phyloP scores from a whole-genome alignment of 2,329 filamentous ascomycete species.

The Drechmeria coniospora region DNA sequence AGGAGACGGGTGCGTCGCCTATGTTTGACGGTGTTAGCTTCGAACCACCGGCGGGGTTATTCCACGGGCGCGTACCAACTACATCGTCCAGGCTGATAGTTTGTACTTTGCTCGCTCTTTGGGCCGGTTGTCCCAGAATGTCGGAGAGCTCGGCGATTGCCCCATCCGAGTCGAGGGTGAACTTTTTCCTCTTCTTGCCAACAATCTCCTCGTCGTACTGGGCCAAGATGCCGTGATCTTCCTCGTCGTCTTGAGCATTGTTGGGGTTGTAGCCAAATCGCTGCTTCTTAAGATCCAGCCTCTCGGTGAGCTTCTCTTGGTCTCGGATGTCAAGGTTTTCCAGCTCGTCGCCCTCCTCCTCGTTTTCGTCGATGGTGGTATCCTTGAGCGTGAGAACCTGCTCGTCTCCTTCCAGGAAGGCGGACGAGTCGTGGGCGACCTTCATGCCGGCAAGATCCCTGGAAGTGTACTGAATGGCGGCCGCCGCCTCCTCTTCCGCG shows the following conservation, averaged over 20 bases:
- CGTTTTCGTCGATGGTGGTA: constrained; percentile 65
- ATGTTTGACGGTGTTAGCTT: background rate
- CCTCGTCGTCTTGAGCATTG: constrained; percentile 49
- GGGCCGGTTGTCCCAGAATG: constrained; percentile 33
- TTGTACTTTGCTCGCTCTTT: constrained; percentile 46
- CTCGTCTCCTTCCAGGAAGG: constrained; percentile 70
- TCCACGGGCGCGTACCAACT: constrained; percentile 23
- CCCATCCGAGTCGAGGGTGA: constrained; percentile 71
- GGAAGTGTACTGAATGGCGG: constrained; percentile 58
- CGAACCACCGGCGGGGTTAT: background rate
- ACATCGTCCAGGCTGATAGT: constrained; percentile 72
- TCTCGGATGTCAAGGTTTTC: constrained; percentile 62
- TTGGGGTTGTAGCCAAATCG: constrained; percentile 79
- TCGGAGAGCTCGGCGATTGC: constrained; percentile 49
- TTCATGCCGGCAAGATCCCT: constrained; percentile 81
- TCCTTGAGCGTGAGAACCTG: constrained; percentile 94
- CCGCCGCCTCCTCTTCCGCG: constrained; percentile 50
- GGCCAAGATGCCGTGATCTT: constrained; percentile 53
- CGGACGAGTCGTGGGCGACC: constrained; percentile 72
- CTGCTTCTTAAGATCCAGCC: constrained; percentile 77
- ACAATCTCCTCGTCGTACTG: constrained; percentile 95
- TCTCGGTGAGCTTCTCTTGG: constrained; percentile 57
- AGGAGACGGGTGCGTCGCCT: constrained; percentile 29
- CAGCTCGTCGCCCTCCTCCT: constrained; percentile 81
- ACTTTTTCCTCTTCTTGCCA: constrained; percentile 76